Evolutionary conservation across 208 protist genomes (phyloP).

Genomic region (Acanthamoeba culbertsoni): DNA sequence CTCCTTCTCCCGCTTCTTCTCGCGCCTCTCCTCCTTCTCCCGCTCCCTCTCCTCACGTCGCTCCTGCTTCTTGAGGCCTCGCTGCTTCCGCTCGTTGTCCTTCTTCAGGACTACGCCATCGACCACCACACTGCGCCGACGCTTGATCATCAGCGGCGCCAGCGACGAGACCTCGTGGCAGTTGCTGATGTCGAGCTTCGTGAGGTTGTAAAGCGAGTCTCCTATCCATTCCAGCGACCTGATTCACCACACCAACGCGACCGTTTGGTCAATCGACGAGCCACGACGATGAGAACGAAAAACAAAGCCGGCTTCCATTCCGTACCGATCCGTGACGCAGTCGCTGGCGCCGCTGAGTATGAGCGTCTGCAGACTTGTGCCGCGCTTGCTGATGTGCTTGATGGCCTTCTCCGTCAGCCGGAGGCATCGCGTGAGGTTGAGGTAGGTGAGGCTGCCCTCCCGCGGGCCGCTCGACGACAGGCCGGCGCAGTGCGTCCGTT

Average conservation of each 20-base stretch:
- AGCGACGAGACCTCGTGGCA: conserved; percentile 31
- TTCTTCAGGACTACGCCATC: background rate
- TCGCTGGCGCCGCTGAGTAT: conserved; percentile 9
- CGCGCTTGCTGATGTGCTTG: conserved; percentile 39
- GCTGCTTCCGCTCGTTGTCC: background rate
- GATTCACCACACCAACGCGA: background rate
- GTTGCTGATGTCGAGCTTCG: conserved; percentile 39
- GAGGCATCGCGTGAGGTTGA: background rate
- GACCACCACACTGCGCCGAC: background rate
- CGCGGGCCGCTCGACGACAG: background rate
- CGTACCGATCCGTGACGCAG: background rate
- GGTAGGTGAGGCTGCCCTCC: background rate
- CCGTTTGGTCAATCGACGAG: background rate
- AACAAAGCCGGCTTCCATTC: background rate
- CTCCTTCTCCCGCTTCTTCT: conserved; percentile 12
- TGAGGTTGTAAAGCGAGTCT: background rate
- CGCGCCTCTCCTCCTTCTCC: conserved; percentile 9
- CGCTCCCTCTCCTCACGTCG: background rate
- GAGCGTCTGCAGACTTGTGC: background rate
- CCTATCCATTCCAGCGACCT: conserved; percentile 11
- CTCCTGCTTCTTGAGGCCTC: background rate
- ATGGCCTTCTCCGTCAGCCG: conserved; percentile 27
- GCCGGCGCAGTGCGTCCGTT: background rate
- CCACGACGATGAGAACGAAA: background rate
- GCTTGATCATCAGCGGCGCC: background rate